phyloP scores from a whole-genome alignment of 2,329 filamentous ascomycete species.

The Seiridium unicorne region DNA sequence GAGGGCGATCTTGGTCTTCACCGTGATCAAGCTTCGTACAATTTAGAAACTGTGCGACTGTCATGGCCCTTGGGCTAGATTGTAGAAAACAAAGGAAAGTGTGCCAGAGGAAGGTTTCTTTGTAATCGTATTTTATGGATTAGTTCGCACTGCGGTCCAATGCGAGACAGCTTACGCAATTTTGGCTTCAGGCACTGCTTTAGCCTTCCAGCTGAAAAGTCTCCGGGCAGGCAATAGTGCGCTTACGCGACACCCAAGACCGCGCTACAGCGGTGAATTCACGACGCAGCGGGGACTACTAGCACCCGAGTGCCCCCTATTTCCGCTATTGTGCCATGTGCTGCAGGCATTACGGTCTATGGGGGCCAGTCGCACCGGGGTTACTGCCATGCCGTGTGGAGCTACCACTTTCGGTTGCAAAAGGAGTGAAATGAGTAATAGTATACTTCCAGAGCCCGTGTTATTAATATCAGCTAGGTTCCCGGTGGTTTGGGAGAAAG shows the following conservation, averaged over 20 bases:
- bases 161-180: neutral
- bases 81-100: too few species aligned
- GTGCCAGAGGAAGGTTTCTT: neutral
- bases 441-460: neutral
- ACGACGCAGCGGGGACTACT: neutral
- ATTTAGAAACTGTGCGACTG: too few species aligned
- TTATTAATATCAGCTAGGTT: neutral
- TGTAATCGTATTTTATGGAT: neutral
- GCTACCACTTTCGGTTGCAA: neutral
- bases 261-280: neutral
- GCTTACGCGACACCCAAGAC: neutral
- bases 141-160: neutral
- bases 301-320: neutral
- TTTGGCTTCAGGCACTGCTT: neutral
- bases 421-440: neutral
- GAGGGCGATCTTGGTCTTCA: too few species aligned
- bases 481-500: neutral
- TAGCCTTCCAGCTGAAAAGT: neutral
- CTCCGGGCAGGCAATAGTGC: neutral
- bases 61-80: too few species aligned
- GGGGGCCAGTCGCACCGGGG: neutral
- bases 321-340: neutral
- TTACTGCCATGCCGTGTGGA: neutral
- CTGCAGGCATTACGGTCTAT: conserved; percentile 1
- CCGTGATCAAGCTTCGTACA: too few species aligned